Conservation (phyloP, 306 rosid species). For the Albizia julibrissin region DNA sequence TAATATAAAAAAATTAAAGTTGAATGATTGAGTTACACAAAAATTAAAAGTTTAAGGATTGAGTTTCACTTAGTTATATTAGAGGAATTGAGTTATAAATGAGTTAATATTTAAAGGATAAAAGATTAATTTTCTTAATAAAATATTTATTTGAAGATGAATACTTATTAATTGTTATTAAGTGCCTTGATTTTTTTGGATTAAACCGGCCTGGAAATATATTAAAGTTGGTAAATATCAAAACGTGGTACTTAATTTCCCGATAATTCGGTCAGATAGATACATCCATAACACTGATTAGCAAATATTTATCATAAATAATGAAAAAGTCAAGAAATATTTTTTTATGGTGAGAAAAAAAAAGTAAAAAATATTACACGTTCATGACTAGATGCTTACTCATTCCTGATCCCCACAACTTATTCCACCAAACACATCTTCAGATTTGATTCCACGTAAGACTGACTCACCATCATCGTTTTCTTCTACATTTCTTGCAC, state of each 20-base stretch:
- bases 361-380: not conserved
- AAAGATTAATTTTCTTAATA: no score
- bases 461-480: not conserved
- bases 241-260: not conserved
- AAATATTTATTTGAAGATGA: no score
- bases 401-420: not conserved
- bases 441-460: not conserved
- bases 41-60: no score
- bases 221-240: no score
- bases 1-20: no score
- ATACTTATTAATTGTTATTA: no score
- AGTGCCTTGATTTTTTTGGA: no score
- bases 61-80: no score
- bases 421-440: not conserved
- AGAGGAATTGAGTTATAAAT: no score
- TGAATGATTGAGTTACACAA: no score
- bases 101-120: no score
- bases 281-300: not conserved
- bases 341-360: not conserved
- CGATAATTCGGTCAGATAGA: not conserved
- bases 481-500: not conserved
- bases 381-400: constrained; percentile 2
- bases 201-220: no score
- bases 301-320: not conserved
- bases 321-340: not conserved